A percentile compares a stretch with the other conserved stretches of the same genome.
phyloP scores from a whole-genome alignment of 1,284 basidiomycete species.

The Cryptococcus sp. region DNA sequence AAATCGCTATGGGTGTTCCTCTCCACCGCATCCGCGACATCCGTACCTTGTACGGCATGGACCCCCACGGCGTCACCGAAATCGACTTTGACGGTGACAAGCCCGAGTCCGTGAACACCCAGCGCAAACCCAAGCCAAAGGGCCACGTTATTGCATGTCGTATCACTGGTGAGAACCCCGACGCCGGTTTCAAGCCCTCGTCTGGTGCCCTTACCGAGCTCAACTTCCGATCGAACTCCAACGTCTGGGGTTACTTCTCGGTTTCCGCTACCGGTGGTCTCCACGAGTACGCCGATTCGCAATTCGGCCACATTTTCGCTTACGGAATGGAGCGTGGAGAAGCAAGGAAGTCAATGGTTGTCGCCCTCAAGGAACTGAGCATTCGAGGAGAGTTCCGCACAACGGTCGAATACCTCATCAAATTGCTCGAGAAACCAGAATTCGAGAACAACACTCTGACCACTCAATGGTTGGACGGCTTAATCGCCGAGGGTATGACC shows the following conservation, averaged over 20 bases:
- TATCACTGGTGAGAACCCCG: slow-evolving; percentile 99
- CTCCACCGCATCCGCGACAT: slow-evolving; percentile 95
- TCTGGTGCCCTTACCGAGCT: slow-evolving; percentile 96
- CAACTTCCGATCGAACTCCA: slow-evolving; percentile 98
- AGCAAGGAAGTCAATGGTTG: slow-evolving; percentile 98
- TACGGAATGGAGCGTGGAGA: slow-evolving; percentile 96
- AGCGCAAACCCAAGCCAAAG: slow-evolving; percentile 94
- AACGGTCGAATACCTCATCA: slow-evolving; percentile 98
- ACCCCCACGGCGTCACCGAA: slow-evolving; percentile 79
- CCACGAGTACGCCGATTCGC: slow-evolving; percentile 97
- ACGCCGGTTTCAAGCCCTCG: slow-evolving; percentile 99
- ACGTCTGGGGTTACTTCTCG: slow-evolving; percentile 99
- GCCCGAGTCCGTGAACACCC: slow-evolving; percentile 80
- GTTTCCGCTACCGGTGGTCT: slow-evolving; percentile 93
- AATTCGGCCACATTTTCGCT: slow-evolving; percentile 99
- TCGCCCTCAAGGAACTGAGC: slow-evolving; percentile 96
- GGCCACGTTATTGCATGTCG: slow-evolving; percentile 99
- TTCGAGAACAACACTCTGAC: slow-evolving; percentile 98
- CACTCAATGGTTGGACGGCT: slow-evolving; percentile 96
- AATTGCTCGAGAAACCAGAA: slow-evolving; percentile 91
- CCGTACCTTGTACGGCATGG: slow-evolving; percentile 92
- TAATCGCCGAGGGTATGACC: slow-evolving; percentile 91
- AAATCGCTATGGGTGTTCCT: slow-evolving; percentile 98
- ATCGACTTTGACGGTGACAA: slow-evolving; percentile 96
- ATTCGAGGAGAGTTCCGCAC: slow-evolving; percentile 99